Base-by-base conservation (phyloP, 2,329 filamentous ascomycete species). In the Akanthomyces lecanii region DNA sequence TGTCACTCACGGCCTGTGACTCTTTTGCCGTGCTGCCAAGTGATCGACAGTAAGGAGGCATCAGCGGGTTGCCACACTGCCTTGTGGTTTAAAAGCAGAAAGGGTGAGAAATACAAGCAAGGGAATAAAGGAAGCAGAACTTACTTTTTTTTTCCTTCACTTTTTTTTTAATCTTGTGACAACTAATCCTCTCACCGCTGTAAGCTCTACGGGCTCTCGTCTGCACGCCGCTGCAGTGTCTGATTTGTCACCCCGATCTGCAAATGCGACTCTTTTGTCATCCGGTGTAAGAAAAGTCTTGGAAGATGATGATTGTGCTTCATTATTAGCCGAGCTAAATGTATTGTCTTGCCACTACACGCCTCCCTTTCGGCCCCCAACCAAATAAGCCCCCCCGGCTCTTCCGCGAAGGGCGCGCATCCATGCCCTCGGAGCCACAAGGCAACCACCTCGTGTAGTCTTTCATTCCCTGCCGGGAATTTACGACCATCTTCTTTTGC, bases 291-390 rank as follows among this genome's bases (percentile, higher is more conserved):
- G 36, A 52, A 25, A 23, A 44, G 23, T 60, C 57, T 60, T 60
- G 47, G 25, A 10, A 48, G 42, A 28, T 52, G 33, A 51, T 23
- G 30, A n/a, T 21, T 45, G 16, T 25, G 36, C 36, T 54, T 40
- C 11, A 18, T 50, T 2, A 28, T 5, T 50, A 30, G 47, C 23
- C 23, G 23, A 50, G 12, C 25, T 50, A 50, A 18, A 5, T 18
- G 45, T 45, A 44, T 3, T n/a, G 45, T 45, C 23, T 45, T 25
- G 55, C 57, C 57, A 61, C 58, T 42, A 25, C 40, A 61, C 50
- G 40, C 59, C 59, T 47, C 33, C 6, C 25, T 61, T 53, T 47
- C 21, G 40, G 50, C 59, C 59, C 50, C 59, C 58, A 61, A 23
- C 18, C 25, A 61, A n/a, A 48, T 47, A 53, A 25, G 30, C 12